Evolutionary conservation across 2,329 filamentous ascomycete genomes (phyloP), one percentile per base, ranked within the genome.

Genomic region (Diaporthe velutina): DNA sequence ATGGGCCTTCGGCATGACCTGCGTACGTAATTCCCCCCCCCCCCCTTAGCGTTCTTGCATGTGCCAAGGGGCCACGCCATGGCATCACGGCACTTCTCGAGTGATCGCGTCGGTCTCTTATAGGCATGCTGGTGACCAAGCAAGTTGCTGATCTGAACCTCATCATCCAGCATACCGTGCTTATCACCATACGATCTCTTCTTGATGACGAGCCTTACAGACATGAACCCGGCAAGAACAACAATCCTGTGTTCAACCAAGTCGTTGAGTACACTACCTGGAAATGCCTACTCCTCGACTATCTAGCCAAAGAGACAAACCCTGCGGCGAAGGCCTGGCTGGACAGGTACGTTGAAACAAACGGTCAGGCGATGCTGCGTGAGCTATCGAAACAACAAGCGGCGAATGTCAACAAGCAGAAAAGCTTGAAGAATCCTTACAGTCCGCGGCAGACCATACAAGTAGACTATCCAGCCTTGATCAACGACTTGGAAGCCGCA

Each of bases 181-280:
- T 61, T 9, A 61, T 61, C 25, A 61, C 58, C 25, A 61, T 61
- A 30, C 38, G 58, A 13, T 61, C 58, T n/a, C 58, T 61, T 22
- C 58, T 61, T 28, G 58, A 61, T 8, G 58, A 61, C 17, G 58
- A 61, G n/a, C 58, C 58, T n/a, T 42, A 30, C n/a, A 61, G 15
- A 45, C 58, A 61, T 61, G 58, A 61, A 22, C 58, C 58, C 25
- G 0, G 2, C n/a, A 3, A 28, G 15, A 12, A 10, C 58, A 30
- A 45, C 25, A 42, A 12, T 40, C 58, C 58, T 13, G 8, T 5
- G 0, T 61, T 61, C 58, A 61, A 61, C 58, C 38, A 10, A 28
- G 30, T 19, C 4, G 58, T 61, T 10, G 19, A 61, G 58, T 61
- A 61, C 58, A 6, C 25, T 2, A 61, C 58, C 58, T 61, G 58